Evolutionary conservation across 768 basidiomycete species (phyloP), one percentile per base, ranked within the genome.

Genomic region (Lentinula boryana): DNA sequence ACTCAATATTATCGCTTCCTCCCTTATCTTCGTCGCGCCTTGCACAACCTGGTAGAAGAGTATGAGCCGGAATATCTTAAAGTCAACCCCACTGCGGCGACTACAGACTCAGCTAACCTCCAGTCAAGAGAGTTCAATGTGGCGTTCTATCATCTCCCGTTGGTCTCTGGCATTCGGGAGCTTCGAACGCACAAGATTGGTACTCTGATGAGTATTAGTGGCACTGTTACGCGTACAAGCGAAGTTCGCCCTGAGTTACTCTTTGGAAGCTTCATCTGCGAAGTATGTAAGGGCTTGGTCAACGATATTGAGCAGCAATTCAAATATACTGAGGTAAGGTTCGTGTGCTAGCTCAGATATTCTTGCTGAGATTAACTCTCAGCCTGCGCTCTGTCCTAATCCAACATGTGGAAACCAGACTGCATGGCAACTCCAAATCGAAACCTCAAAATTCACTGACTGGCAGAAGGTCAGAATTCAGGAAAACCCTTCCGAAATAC

Each of bases 381-480:
- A 98, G 93, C 97, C 97, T 10, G 85, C 85, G 56, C 77, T 98
- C 46, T 99, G 97, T 70, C 97, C 93, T 16, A 99, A 99, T 69
- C 87, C 90, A 18, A 91, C 90, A 0, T 99, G 97, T 68, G 89
- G 91, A 33, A 98, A 98, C 72, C 85, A 95, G 33, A 74, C 76
- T 16, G 89, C 84, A 35, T 99, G 95, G 95, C 88, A 95, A 68
- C 84, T 99, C 44, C 92, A 95, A 70, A 93, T 98, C 61, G 96
- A 98, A 71, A 87, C 88, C 57, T 95, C 93, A 32, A 95, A 93
- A 71, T 99, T 99, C 71, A 92, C 93, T 0, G 97, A 99, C 71
- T 98, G 97, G 97, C 97, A 99, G 73, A 98, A 98, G 73, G 95
- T 98, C 52, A 87, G 97, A 48, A 98, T 99, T 49, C 97, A 99